phyloP scores from a whole-genome alignment of 1,139 yeast species.

The Pichia inconspicua region DNA sequence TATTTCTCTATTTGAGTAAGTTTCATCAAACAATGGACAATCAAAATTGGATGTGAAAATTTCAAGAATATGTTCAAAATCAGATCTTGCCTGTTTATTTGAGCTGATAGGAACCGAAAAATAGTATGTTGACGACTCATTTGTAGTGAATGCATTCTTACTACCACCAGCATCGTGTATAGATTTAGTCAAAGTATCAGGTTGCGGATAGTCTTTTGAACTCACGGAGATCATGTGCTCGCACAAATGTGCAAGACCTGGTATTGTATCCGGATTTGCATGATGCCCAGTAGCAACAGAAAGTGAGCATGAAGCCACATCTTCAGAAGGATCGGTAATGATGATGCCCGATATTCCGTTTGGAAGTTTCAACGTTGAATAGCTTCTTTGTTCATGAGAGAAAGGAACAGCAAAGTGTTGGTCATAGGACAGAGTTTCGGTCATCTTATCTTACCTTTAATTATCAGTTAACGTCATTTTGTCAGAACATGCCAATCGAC shows the following conservation, averaged over 20 bases:
- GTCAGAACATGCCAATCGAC: not conserved
- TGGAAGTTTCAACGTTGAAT: constrained; percentile 38
- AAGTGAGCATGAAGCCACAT: constrained; percentile 39
- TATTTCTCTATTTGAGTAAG: constrained; percentile 41
- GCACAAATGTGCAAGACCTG: constrained; percentile 68
- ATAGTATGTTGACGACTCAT: constrained; percentile 53
- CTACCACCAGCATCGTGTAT: constrained; percentile 45
- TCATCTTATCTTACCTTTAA: not conserved
- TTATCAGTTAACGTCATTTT: not conserved
- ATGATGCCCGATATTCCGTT: constrained; percentile 48
- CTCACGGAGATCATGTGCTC: constrained; percentile 63
- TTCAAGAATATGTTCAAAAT: constrained; percentile 39
- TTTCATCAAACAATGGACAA: constrained; percentile 41
- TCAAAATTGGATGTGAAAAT: constrained; percentile 46
- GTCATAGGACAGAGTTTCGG: not conserved
- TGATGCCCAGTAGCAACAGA: constrained; percentile 58
- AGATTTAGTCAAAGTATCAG: constrained; percentile 37
- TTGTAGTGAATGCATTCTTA: constrained; percentile 60
- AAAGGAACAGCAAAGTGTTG: constrained; percentile 29
- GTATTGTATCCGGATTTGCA: constrained; percentile 45
- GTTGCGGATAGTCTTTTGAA: constrained; percentile 44
- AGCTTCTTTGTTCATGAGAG: constrained; percentile 27
- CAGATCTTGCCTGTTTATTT: constrained; percentile 17
- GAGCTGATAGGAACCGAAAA: constrained; percentile 45
- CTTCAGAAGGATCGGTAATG: constrained; percentile 50